Conservation (phyloP, 2,329 filamentous ascomycete species). For the Cytospora piceae region DNA sequence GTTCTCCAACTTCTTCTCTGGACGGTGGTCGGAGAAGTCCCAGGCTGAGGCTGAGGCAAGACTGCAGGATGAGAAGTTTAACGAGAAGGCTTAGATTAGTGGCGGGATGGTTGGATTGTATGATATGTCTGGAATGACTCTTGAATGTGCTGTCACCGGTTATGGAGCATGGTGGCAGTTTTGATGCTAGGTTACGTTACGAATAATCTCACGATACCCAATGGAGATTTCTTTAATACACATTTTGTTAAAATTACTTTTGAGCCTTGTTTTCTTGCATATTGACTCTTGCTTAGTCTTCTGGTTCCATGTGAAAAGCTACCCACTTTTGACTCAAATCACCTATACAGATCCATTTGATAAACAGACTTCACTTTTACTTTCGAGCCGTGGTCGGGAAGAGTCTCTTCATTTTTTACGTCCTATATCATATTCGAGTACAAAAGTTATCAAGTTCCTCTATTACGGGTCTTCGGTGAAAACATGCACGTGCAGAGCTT, state of each 20-base stretch:
- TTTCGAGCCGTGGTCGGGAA: too few species aligned
- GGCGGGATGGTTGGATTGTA: background rate
- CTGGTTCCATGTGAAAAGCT: background rate
- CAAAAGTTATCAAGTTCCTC: too few species aligned
- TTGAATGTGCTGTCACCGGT: background rate
- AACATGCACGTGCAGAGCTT: too few species aligned
- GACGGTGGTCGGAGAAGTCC: conserved; percentile 23
- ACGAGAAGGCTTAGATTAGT: conserved; percentile 26
- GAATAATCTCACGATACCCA: conserved; percentile 23
- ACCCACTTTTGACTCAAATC: too few species aligned
- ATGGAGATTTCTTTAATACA: conserved; percentile 14
- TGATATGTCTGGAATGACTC: background rate
- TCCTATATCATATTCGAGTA: too few species aligned
- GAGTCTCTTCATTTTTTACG: too few species aligned
- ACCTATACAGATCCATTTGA: too few species aligned
- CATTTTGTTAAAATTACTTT: background rate
- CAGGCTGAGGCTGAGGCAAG: conserved; percentile 13
- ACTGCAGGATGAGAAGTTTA: conserved; percentile 27
- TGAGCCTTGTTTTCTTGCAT: background rate
- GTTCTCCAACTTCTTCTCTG: conserved; percentile 27
- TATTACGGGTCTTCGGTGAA: too few species aligned
- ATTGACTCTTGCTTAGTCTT: background rate
- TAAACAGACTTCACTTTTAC: too few species aligned
- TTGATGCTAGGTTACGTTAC: conserved; percentile 12
- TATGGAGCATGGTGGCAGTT: background rate